phyloP scores from a whole-genome alignment of 2,329 filamentous ascomycete species.

The Fusarium sp. region DNA sequence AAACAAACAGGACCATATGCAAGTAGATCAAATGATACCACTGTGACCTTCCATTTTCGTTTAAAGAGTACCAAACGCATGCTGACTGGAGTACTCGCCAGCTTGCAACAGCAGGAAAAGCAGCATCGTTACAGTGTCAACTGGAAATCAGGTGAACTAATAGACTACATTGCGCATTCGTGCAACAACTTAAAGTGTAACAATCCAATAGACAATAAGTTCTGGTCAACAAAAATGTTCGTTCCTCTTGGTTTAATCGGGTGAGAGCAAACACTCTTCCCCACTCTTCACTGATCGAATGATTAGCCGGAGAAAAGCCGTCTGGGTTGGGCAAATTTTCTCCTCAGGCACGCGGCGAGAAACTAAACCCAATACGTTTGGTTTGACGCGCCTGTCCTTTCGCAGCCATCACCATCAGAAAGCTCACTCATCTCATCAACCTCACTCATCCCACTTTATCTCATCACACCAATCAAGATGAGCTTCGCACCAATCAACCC shows the following conservation, averaged over 20 bases:
- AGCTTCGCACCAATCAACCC: slow-evolving; percentile 93
- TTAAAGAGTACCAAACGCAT: neutral
- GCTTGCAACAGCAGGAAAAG: neutral
- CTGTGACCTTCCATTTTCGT: neutral
- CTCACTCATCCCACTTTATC: slow-evolving; percentile 17
- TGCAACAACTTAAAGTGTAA: neutral
- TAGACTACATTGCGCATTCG: neutral
- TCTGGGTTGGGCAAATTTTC: slow-evolving; percentile 24
- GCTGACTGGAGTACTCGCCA: neutral
- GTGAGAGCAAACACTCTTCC: neutral
- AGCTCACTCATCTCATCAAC: slow-evolving; percentile 38
- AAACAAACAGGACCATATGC: neutral
- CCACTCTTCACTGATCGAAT: neutral
- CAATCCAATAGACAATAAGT: neutral
- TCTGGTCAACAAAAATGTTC: neutral
- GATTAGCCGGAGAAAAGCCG: slow-evolving; percentile 35
- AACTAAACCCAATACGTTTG: slow-evolving; percentile 33
- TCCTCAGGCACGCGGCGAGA: slow-evolving; percentile 30
- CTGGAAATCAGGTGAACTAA: neutral
- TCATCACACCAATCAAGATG: slow-evolving; percentile 43
- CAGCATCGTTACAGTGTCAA: neutral
- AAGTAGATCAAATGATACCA: neutral
- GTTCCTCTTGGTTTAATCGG: neutral
- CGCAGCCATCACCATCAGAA: slow-evolving; percentile 33
- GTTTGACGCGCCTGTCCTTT: slow-evolving; percentile 38